Evolutionary conservation across 2,329 filamentous ascomycete genomes (phyloP).

Genomic region (Fusarium brevicatenulatum): DNA sequence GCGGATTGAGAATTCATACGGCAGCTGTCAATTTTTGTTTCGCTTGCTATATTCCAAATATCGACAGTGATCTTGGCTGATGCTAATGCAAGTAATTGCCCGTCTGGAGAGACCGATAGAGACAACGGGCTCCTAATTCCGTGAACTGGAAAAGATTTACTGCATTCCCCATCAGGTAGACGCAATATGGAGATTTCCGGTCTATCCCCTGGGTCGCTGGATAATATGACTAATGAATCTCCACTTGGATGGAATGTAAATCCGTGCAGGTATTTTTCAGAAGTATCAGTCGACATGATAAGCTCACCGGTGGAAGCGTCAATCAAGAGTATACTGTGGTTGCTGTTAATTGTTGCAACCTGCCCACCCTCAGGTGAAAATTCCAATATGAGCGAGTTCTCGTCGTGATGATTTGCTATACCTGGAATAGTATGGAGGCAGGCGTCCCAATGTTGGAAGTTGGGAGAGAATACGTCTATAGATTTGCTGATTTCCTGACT

Average conservation of each 20-base stretch:
- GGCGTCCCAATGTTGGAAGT: accelerated
- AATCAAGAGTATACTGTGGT: accelerated
- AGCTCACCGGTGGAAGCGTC: accelerated
- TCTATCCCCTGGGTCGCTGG: accelerated
- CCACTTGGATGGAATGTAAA: neutral
- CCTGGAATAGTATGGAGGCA: neutral
- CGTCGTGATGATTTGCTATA: accelerated
- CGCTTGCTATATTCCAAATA: accelerated
- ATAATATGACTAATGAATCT: neutral
- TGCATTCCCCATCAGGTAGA: accelerated
- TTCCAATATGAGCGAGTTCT: accelerated
- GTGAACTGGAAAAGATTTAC: accelerated
- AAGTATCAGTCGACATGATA: accelerated
- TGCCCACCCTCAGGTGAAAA: neutral
- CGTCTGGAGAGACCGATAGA: neutral
- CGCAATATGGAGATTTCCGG: too few species aligned
- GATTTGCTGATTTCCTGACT: accelerated
- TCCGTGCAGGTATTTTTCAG: accelerated
- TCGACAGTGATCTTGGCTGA: accelerated
- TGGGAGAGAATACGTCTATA: accelerated
- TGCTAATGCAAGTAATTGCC: neutral
- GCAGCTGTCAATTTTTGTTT: neutral
- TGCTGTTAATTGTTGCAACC: accelerated
- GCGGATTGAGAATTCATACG: accelerated
- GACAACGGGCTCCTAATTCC: accelerated